Percentiles rank a stretch among this genome's conserved stretches.
These are phyloP conservation scores for Oenanthe sinensis DNA, from an alignment of 129 eudicot species.

Conservation along the genomic window DNA sequence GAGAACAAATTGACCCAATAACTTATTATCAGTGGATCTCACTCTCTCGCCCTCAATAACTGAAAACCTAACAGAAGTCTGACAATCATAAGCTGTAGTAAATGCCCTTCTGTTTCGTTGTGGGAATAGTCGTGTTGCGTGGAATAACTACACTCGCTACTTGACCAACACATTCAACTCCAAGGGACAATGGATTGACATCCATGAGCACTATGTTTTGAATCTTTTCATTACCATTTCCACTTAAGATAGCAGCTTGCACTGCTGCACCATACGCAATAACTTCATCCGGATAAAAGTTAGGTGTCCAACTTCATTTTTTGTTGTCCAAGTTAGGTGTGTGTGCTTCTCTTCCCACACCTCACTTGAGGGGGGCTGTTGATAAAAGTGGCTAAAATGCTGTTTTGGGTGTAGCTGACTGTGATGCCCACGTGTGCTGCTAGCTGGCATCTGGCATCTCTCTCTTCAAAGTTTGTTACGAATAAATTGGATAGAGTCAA, in stretches of 20 bases:
- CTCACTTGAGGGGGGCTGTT: too few relatives aligned
- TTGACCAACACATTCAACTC: neutral
- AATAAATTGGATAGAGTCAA: too few relatives aligned
- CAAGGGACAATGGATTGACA: neutral
- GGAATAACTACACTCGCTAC: neutral
- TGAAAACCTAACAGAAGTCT: neutral
- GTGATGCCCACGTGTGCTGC: too few relatives aligned
- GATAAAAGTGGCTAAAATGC: too few relatives aligned
- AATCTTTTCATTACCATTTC: neutral
- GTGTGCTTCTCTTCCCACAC: too few relatives aligned
- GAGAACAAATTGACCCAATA: neutral
- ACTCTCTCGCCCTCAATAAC: conserved; percentile 6
- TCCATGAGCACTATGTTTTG: neutral
- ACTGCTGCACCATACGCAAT: conserved; percentile 2
- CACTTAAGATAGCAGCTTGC: conserved; percentile 7
- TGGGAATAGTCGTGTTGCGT: conserved; percentile 6
- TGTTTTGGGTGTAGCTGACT: too few relatives aligned
- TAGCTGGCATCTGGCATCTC: too few relatives aligned
- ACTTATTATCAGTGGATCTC: neutral
- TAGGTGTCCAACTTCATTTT: too few relatives aligned
- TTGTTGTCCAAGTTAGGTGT: too few relatives aligned
- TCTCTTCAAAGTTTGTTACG: too few relatives aligned
- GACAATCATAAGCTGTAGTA: neutral
- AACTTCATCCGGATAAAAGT: conserved; percentile 4
- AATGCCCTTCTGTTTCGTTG: neutral